These are phyloP conservation scores for Penicillium sp. DNA, from an alignment of 2,329 filamentous ascomycete species.

Conservation along the genomic window DNA sequence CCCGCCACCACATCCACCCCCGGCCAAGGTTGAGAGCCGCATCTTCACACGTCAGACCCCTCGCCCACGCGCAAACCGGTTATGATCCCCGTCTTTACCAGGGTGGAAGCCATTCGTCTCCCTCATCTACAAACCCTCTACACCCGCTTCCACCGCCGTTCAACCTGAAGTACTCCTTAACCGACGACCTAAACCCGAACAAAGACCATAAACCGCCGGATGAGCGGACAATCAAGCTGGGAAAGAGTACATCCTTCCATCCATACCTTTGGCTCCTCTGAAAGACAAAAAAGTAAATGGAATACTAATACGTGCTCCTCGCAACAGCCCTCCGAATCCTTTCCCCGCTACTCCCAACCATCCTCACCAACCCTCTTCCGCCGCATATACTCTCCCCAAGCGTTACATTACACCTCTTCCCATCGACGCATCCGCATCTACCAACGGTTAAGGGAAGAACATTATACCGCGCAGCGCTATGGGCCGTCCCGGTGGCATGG, in stretches of 20 bases:
- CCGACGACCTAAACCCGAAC: slow-evolving; percentile 27
- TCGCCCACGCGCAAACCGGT: slow-evolving; percentile 46
- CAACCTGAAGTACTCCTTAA: slow-evolving; percentile 18
- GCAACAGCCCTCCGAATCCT: slow-evolving; percentile 61
- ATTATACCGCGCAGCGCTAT: slow-evolving; percentile 89
- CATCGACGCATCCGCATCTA: slow-evolving; percentile 67
- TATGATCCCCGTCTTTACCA: slow-evolving; percentile 42
- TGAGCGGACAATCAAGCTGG: slow-evolving; percentile 65
- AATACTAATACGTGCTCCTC: slow-evolving; percentile 18
- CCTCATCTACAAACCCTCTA: slow-evolving; percentile 16
- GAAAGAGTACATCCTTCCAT: slow-evolving; percentile 57
- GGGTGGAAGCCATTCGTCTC: slow-evolving; percentile 35
- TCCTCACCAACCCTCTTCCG: slow-evolving; percentile 65
- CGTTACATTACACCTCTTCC: slow-evolving; percentile 67
- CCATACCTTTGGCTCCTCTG: background rate
- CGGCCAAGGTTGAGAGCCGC: slow-evolving; percentile 14
- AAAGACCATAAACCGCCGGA: slow-evolving; percentile 57
- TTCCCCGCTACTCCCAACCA: slow-evolving; percentile 65
- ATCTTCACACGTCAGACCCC: slow-evolving; percentile 33
- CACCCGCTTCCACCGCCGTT: slow-evolving; percentile 29
- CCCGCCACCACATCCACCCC: slow-evolving; percentile 10
- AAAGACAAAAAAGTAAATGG: background rate
- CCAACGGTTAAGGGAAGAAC: slow-evolving; percentile 90
- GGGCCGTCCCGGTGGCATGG: slow-evolving; percentile 96
- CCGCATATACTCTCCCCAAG: slow-evolving; percentile 66